Base-by-base conservation (phyloP, 2,329 filamentous ascomycete species). In the Epicoccum sorghinum region DNA sequence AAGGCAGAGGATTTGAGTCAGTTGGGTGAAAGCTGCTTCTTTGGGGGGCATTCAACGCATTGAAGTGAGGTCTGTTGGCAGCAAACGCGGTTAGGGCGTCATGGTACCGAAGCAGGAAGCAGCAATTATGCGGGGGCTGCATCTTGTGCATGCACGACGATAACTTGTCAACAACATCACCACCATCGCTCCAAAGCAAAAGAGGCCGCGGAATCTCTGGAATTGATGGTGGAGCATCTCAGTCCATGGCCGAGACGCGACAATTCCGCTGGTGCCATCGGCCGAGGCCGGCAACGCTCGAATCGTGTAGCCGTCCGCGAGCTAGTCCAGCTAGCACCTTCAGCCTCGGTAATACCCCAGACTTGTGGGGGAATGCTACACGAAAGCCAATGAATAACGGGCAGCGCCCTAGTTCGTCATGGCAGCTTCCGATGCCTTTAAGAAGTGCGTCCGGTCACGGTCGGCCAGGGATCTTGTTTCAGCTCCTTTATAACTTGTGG, bases 311-410 rank as follows among this genome's bases (percentile, higher is more conserved):
- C 39, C 39, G 39, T 18, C 12, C 13, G 4, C n/a, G 5, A 18
- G n/a, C 39, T 41, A 41, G 27, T 7, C 39, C 25, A 3, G 23
- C 27, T 22, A 6, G 27, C 10, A 23, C n/a, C 18, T 10, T 18
- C 32, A 33, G 27, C 43, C 43, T 38, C 43, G 33, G 43, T 30
- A 13, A 30, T 48, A 53, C 44, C 51, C 54, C 61, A 40, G 48
- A 12, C 18, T 35, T 51, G 51, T 47, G 53, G 39, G 48, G 51
- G 22, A 44, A 37, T 37, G 47, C 32, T 25, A 22, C 30, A 41
- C 18, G 18, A 29, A 29, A 37, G 14, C 25, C 30, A 35, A 37
- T 40, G 46, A 47, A 48, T 40, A 36, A 37, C 23, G 22, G 13
- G 5, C 12, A 32, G n/a, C 14, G 25, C 13, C 36, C n/a, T 37